phyloP scores from a whole-genome alignment of 2,329 filamentous ascomycete genomes.

The Scortechinia acanthostroma region DNA sequence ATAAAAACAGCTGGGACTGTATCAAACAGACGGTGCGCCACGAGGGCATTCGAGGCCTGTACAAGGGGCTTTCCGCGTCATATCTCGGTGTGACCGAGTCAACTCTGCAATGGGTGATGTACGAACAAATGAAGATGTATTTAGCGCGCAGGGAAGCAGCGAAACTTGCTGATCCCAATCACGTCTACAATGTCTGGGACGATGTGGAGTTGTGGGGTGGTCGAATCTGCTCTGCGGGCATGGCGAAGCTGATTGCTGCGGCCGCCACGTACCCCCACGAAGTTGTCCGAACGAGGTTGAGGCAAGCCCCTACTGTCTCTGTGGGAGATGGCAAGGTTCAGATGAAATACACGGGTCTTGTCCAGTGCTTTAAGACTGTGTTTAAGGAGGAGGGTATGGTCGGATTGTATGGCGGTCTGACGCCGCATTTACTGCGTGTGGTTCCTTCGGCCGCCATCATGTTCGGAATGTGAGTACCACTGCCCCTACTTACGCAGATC shows the following conservation, averaged over 20 bases:
- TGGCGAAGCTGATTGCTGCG: conserved; percentile 79
- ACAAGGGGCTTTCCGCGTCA: conserved; percentile 83
- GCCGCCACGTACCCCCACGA: conserved; percentile 88
- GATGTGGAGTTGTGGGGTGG: conserved; percentile 71
- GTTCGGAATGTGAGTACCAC: conserved; percentile 72
- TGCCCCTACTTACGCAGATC: conserved; percentile 1
- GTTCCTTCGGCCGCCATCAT: conserved; percentile 92
- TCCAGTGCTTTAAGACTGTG: conserved; percentile 82
- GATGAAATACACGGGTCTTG: conserved; percentile 66
- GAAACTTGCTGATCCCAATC: conserved; percentile 43
- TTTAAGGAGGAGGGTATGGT: conserved; percentile 83
- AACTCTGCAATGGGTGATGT: conserved; percentile 87
- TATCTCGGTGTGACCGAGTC: conserved; percentile 87
- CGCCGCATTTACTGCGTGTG: conserved; percentile 82
- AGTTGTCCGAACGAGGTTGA: conserved; percentile 75
- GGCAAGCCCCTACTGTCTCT: conserved; percentile 61
- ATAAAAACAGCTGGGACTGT: conserved; percentile 84
- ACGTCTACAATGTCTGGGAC: conserved; percentile 66
- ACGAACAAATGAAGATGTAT: conserved; percentile 82
- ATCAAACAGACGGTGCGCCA: conserved; percentile 72
- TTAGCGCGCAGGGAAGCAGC: conserved; percentile 58
- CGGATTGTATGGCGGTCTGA: conserved; percentile 82
- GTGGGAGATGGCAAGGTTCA: conserved; percentile 65
- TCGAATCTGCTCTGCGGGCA: conserved; percentile 71
- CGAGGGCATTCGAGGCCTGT: conserved; percentile 76